Evolutionary conservation across 1,284 basidiomycete genomes (phyloP).

Genomic region (Cystobasidiaceae sp.): DNA sequence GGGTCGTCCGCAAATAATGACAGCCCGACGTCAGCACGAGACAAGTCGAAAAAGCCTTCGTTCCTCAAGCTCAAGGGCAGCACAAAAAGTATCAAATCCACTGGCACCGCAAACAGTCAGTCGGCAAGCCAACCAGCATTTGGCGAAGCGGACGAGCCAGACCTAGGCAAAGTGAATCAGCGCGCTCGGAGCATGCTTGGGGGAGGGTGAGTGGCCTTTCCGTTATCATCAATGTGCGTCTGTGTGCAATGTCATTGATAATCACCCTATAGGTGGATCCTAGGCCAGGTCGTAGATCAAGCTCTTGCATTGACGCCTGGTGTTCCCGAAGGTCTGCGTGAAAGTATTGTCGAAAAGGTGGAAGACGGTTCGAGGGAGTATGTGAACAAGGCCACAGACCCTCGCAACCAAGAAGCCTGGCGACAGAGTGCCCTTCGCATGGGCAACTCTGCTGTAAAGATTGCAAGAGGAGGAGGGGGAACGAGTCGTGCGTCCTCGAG

Average conservation of each 20-base stretch:
- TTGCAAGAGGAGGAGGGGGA: conserved; percentile 13
- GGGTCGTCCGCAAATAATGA: too few species aligned
- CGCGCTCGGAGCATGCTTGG: not conserved
- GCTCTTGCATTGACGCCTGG: conserved; percentile 21
- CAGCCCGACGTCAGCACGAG: not conserved
- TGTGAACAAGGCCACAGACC: conserved; percentile 12
- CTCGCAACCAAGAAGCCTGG: conserved; percentile 6
- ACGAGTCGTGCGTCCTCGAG: conserved; percentile 6
- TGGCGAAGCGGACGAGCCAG: conserved; percentile 7
- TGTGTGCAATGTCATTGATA: not conserved
- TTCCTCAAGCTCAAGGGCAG: conserved; percentile 1
- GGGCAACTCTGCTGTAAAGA: not conserved
- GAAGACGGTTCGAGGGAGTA: conserved; percentile 19
- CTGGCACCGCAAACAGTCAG: too few species aligned
- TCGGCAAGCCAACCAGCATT: not conserved
- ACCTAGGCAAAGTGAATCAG: conserved; percentile 13
- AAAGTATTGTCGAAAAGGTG: conserved; percentile 8
- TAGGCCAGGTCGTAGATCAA: conserved; percentile 15
- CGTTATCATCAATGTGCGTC: not conserved
- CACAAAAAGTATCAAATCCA: too few species aligned
- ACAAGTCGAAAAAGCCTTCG: not conserved
- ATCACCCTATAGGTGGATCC: not conserved
- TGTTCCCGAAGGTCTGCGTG: conserved; percentile 10
- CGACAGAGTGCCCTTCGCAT: not conserved
- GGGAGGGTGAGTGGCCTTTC: conserved; percentile 2